Evolutionary conservation across 1,139 yeast genomes (phyloP), one percentile per base, ranked within the genome.

Genomic region (Yamadazyma atlantica): DNA sequence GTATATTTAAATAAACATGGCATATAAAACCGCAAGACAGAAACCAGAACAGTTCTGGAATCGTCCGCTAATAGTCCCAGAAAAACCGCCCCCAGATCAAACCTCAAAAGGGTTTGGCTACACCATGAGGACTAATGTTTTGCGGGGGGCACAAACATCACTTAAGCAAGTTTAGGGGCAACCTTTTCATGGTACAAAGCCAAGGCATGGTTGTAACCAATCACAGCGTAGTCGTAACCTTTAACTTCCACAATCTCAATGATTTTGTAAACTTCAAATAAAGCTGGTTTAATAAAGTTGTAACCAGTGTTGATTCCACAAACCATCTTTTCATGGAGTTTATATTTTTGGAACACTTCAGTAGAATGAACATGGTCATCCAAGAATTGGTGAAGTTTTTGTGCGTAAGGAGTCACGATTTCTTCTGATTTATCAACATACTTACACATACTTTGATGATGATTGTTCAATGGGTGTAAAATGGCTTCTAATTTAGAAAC

Each of bases 381-480:
- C 49, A 68, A 60, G 49, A 64, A 64, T 9, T 39, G 45, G 31
- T 59, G 58, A 22, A 48, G 64, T 35, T 53, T 39, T 29, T 47
- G 44, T 30, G 57, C 44, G 46, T 68, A 69, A 26, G 76, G 76
- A 39, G 56, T 49, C 12, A 60, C 55, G 40, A 48, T 56, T 27
- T 46, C 44, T 34, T 59, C 55, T 19, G 67, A 69, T 34, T 51
- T 51, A 47, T 57, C 51, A 48, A 70, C 62, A 1, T 51, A 59
- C 26, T 57, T 64, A 54, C 77, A 71, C 33, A 66, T 53, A 36
- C 55, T 55, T 47, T 54, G 54, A 49, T 68, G 73, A 43, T 58
- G 54, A 43, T 61, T 60, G 37, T 61, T 48, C 44, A 69, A 61
- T 36, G 77, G 76, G 47, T 69, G 74, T 48, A 66, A 54, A 35